Evolutionary conservation across 2,329 filamentous ascomycete species (phyloP), one percentile per base, ranked within the genome.

Genomic region (Cladosporium sp.): DNA sequence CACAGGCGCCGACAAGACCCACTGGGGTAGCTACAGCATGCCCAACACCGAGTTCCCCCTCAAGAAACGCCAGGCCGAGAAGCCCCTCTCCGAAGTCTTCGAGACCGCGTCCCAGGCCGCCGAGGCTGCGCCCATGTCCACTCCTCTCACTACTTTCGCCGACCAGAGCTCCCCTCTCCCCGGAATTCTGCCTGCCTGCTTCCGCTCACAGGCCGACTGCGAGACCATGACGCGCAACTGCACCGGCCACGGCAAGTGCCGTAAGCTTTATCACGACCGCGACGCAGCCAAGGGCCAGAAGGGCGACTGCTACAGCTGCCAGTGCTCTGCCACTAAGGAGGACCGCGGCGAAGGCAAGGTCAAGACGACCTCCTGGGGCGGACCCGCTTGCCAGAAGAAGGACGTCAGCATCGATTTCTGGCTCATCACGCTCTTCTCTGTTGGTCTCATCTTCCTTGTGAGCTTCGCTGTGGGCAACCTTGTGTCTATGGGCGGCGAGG

Each of bases 401-500:
- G 92, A 98, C 66, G 77, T 97, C 49, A 95, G 89, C 68, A 81
- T 85, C 28, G 85, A 87, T 4, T 97, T 98, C 73, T 95, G 90
- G 82, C 74, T 98, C 46, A 84, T 98, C 62, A 80, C 82, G 10
- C 83, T 85, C 7, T 86, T 93, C 61, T 85, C 81, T 3, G 73
- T 96, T 44, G 71, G 83, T 35, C 75, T 95, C 57, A 72, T 93
- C 1, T 79, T 81, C 43, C 72, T 87, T 35, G 72, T 95, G 28
- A 77, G 77, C 35, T 84, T 86, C 67, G 83, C 82, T 9, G 84
- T 97, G 61, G 83, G 85, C 5, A 75, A 95, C 77, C 70, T 98
- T 50, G 93, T 86, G 70, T 84, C 76, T 57, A 87, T 97, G 64
- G 93, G 92, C 33, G 82, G 87, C 68, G 84, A 95, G 74, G 86